Conservation (phyloP, 2,329 filamentous ascomycete species). For the Camillea tinctor region DNA sequence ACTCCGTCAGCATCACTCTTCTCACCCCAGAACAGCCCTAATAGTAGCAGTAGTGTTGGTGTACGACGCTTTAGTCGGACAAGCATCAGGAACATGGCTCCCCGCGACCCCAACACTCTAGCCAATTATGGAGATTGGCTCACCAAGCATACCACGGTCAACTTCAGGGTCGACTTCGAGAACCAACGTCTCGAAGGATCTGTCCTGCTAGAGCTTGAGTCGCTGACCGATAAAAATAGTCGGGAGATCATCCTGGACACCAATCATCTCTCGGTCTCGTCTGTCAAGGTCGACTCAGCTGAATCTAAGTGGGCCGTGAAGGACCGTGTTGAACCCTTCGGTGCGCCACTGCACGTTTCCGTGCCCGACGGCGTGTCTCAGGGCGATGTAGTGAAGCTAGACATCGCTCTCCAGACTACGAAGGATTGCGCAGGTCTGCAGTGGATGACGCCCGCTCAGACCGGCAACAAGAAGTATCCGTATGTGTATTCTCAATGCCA, state of each 20-base stretch:
- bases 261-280: slow-evolving; percentile 73
- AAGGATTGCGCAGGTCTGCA: slow-evolving; percentile 87
- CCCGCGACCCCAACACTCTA: slow-evolving; percentile 83
- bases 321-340: slow-evolving; percentile 70
- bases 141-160: slow-evolving; percentile 78
- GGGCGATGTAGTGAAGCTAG: slow-evolving; percentile 52
- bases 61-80: slow-evolving; percentile 19
- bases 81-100: slow-evolving; percentile 30
- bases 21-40: slow-evolving; percentile 5
- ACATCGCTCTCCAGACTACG: slow-evolving; percentile 78
- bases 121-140: slow-evolving; percentile 89
- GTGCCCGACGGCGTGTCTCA: slow-evolving; percentile 54
- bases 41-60: slow-evolving; percentile 8
- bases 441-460: slow-evolving; percentile 92
- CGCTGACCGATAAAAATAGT: slow-evolving; percentile 69
- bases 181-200: slow-evolving; percentile 73
- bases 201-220: slow-evolving; percentile 74
- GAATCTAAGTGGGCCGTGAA: slow-evolving; percentile 68
- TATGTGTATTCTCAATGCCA: slow-evolving; percentile 99
- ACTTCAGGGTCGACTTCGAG: slow-evolving; percentile 81
- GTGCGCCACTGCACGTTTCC: slow-evolving; percentile 66
- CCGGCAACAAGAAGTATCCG: slow-evolving; percentile 90
- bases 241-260: slow-evolving; percentile 84
- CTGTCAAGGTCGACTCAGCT: slow-evolving; percentile 67
- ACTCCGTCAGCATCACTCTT: slow-evolving; percentile 14